A percentile compares a stretch with the other conserved stretches of the same genome.
Conservation (phyloP, 2,329 filamentous ascomycete species). For the Paracamarosporium sp. region DNA sequence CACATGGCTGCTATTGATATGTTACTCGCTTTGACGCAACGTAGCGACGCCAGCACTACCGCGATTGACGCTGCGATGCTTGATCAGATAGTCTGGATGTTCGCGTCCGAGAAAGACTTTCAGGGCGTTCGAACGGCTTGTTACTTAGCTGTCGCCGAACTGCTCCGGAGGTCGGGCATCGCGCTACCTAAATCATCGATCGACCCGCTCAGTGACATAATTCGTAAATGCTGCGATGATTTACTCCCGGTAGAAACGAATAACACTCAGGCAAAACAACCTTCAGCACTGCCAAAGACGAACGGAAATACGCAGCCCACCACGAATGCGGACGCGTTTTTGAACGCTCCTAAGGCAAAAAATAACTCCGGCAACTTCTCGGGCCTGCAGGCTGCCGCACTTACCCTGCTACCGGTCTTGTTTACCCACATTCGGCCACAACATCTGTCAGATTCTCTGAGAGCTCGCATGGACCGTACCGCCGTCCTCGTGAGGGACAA, state of each 20-base stretch:
- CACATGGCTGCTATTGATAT: conserved; percentile 75
- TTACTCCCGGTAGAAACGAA: conserved; percentile 60
- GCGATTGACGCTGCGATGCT: conserved; percentile 69
- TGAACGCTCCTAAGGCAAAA: conserved; percentile 53
- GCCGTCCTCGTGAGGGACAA: conserved; percentile 74
- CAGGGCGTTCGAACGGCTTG: conserved; percentile 64
- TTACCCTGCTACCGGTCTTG: conserved; percentile 66
- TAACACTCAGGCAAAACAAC: conserved; percentile 46
- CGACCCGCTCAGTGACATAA: conserved; percentile 65
- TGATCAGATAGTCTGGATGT: conserved; percentile 75
- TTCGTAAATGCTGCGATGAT: conserved; percentile 77
- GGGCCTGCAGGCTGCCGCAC: conserved; percentile 64
- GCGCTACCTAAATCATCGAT: conserved; percentile 71
- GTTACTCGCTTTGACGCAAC: conserved; percentile 62
- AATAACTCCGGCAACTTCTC: conserved; percentile 45
- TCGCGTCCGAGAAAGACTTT: conserved; percentile 60
- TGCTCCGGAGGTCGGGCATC: conserved; percentile 69
- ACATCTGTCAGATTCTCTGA: conserved; percentile 72
- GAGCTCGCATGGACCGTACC: conserved; percentile 80
- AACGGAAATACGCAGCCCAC: conserved; percentile 45
- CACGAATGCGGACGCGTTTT: conserved; percentile 76
- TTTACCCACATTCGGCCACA: conserved; percentile 70
- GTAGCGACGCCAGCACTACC: conserved; percentile 64
- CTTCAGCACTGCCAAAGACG: conserved; percentile 47
- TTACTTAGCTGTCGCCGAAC: conserved; percentile 65